These are phyloP conservation scores for Clitoria ternatea DNA, from an alignment of 306 rosid genomes.

Conservation along the genomic window DNA sequence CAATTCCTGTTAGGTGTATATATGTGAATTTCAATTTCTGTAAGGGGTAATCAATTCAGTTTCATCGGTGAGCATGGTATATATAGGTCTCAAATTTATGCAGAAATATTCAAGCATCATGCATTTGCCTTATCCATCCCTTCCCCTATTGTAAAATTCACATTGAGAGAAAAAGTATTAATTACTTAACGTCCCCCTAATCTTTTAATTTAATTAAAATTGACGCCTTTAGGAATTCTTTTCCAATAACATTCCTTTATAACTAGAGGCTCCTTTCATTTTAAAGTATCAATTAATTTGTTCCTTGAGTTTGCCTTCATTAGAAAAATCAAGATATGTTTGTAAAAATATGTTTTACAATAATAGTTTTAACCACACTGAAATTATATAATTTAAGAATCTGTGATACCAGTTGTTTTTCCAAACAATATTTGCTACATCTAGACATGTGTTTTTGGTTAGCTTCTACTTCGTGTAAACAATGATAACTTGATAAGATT, in stretches of 20 bases:
- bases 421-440: not conserved
- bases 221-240: not conserved
- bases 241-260: not conserved
- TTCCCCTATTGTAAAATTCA: not conserved
- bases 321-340: not conserved
- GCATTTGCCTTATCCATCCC: slow-evolving; percentile 7
- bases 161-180: not conserved
- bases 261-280: slow-evolving; percentile 7
- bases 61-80: no score
- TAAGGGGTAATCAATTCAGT: no score
- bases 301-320: not conserved
- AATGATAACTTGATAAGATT: not conserved
- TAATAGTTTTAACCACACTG: not conserved
- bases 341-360: not conserved
- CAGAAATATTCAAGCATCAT: not conserved
- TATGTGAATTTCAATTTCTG: not conserved
- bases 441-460: not conserved
- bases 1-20: not conserved
- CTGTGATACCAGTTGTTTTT: not conserved
- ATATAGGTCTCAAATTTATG: not conserved
- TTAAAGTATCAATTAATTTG: not conserved
- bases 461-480: not conserved
- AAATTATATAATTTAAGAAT: not conserved
- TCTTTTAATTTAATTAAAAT: not conserved
- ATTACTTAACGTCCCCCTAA: not conserved